These are phyloP conservation scores for Phlebopus sp. DNA, from an alignment of 1,284 basidiomycete species.

Conservation along the genomic window DNA sequence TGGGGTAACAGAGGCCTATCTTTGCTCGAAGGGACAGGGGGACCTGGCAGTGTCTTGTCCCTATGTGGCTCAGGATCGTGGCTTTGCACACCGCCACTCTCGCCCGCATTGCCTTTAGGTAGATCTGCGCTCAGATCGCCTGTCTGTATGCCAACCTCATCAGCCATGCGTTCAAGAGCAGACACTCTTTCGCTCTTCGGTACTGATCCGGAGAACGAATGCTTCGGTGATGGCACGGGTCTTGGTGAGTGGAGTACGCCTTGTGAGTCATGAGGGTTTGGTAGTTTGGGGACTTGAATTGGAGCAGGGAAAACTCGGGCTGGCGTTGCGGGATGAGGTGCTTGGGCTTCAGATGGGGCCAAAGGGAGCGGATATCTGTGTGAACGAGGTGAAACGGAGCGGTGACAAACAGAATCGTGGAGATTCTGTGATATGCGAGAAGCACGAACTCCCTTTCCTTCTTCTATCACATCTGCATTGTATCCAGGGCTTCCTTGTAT, in stretches of 20 bases:
- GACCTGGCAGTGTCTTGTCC: slow-evolving; percentile 61
- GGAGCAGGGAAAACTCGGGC: slow-evolving; percentile 16
- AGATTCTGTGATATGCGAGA: slow-evolving; percentile 59
- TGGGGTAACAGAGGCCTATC: slow-evolving; percentile 18
- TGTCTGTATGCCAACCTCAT: slow-evolving; percentile 42
- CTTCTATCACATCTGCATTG: slow-evolving; percentile 21
- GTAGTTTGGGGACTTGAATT: slow-evolving; percentile 21
- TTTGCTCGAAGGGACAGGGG: slow-evolving; percentile 48
- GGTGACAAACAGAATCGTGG: slow-evolving; percentile 51
- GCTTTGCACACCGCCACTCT: slow-evolving; percentile 9
- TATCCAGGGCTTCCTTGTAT: slow-evolving; percentile 8
- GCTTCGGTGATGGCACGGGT: slow-evolving; percentile 29
- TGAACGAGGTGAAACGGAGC: slow-evolving; percentile 57
- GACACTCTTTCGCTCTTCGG: slow-evolving; percentile 59
- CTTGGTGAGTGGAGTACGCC: slow-evolving; percentile 29
- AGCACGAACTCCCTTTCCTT: slow-evolving; percentile 60
- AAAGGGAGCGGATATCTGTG: slow-evolving; percentile 34
- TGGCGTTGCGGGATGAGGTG: slow-evolving; percentile 6
- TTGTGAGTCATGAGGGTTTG: slow-evolving; percentile 30
- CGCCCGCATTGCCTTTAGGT: slow-evolving; percentile 28
- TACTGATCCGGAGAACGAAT: slow-evolving; percentile 33
- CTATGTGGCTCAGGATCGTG: slow-evolving; percentile 3
- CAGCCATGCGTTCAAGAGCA: slow-evolving; percentile 66
- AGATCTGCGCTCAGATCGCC: slow-evolving; percentile 42
- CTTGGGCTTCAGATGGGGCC: slow-evolving; percentile 3